phyloP scores from a whole-genome alignment of 805 yeast species.

The Candida vaughaniae region DNA sequence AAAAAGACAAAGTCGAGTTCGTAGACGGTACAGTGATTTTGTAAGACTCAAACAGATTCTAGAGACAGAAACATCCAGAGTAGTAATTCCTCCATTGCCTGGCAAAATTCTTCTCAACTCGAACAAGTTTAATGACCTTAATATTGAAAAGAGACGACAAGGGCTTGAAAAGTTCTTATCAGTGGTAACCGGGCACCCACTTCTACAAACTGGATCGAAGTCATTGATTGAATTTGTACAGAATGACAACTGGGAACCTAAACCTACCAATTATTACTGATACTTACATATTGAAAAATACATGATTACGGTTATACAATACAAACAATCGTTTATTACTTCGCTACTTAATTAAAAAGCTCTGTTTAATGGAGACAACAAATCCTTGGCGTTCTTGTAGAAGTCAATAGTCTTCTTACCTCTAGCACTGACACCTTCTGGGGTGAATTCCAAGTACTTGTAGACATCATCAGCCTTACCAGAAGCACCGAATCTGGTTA shows the following conservation, averaged over 20 bases:
- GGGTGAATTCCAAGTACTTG: conserved; percentile 84
- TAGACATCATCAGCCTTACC: conserved; percentile 83
- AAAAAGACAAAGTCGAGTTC: conserved; percentile 59
- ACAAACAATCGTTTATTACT: not conserved
- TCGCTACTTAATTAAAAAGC: conserved; percentile 55
- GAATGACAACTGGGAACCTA: conserved; percentile 71
- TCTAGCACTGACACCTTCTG: conserved; percentile 87
- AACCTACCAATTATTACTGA: conserved; percentile 14
- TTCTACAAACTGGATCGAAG: conserved; percentile 81
- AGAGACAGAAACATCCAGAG: conserved; percentile 74
- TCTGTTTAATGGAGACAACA: conserved; percentile 73
- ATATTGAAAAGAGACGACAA: conserved; percentile 77
- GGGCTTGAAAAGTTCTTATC: conserved; percentile 79
- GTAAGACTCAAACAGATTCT: conserved; percentile 74
- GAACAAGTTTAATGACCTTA: conserved; percentile 76
- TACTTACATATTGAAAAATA: too few species aligned
- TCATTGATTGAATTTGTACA: conserved; percentile 82
- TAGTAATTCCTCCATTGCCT: conserved; percentile 83
- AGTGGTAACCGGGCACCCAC: conserved; percentile 88
- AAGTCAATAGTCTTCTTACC: conserved; percentile 75
- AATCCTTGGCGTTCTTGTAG: conserved; percentile 68
- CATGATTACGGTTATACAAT: too few species aligned
- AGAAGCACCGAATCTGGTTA: conserved; percentile 94
- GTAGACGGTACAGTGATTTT: conserved; percentile 89
- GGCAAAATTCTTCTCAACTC: conserved; percentile 72